Evolutionary conservation across 1,284 basidiomycete genomes (phyloP), one percentile per base, ranked within the genome.

Genomic region (Puccinia polysora): DNA sequence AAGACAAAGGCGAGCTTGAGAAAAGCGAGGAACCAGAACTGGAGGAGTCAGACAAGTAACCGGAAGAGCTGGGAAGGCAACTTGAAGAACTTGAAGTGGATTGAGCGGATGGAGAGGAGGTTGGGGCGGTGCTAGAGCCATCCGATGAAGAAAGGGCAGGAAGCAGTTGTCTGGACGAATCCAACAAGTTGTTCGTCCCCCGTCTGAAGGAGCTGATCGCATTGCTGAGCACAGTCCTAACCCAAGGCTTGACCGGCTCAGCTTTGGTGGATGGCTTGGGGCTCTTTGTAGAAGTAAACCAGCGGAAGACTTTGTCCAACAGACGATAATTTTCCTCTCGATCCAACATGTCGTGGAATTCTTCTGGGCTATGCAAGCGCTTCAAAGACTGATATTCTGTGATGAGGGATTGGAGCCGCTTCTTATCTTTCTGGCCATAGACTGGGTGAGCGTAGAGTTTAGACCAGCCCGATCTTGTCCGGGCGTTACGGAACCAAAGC

Each of bases 401-500:
- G 15, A 68, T 38, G 30, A 56, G 28, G 0, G 20, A 25, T 30
- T 68, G 32, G 10, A 68, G 30, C 49, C 58, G 56, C 36, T 45
- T 36, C 23, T 32, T 52, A 15, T 68, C 23, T 49, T 68, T 68
- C 12, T 58, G 20, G 10, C 38, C 65, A 10, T 56, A 43, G 15
- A 30, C 4, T 15, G 45, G 56, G 3, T 58, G 52, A n/a, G 53
- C 53, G 65, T 56, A 68, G 4, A 68, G 55, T 34, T 68, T 68
- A 7, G 65, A 25, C 65, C 65, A 68, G 1, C 55, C 65, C 23
- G 65, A 68, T 43, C 65, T 34, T 25, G 52, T 59, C 2, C 65
- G 52, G 32, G 65, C 65, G 32, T 68, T 68, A 7, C 65, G 52
- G 28, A 68, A 68, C 65, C 65, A 68, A 6, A 45, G 32, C n/a